Conservation (phyloP, 2,329 filamentous ascomycete genomes). For the Claviceps sp. region DNA sequence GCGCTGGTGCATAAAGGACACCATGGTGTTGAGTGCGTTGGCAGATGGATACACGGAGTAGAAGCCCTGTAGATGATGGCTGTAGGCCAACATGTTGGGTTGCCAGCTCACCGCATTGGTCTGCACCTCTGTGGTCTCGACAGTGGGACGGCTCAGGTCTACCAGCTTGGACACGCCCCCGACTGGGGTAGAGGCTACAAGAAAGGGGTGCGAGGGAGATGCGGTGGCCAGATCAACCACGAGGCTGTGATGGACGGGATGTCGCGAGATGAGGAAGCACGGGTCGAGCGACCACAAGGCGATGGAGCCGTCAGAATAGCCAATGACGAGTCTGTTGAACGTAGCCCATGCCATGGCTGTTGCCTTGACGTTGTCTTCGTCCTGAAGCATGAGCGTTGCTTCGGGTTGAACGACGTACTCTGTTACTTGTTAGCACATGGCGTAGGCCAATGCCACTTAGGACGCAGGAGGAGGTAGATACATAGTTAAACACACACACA, state of each 20-base stretch:
- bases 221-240: conserved; percentile 42
- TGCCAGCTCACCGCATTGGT: conserved; percentile 37
- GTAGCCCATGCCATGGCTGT: conserved; percentile 43
- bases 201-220: conserved; percentile 42
- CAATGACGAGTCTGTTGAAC: conserved; percentile 40
- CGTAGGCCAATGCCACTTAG: not conserved
- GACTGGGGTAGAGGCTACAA: conserved; percentile 41
- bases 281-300: conserved; percentile 43
- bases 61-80: conserved; percentile 42
- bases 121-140: conserved; percentile 39
- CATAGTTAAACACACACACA: too few relatives aligned
- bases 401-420: not conserved
- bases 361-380: conserved; percentile 34
- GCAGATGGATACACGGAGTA: conserved; percentile 38
- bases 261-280: conserved; percentile 32
- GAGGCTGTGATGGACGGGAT: conserved; percentile 38
- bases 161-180: conserved; percentile 39
- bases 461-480: too few relatives aligned
- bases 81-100: conserved; percentile 39
- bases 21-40: conserved; percentile 36
- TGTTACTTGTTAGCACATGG: not conserved
- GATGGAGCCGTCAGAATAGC: conserved; percentile 43
- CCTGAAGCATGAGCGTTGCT: conserved; percentile 28
- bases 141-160: conserved; percentile 38
- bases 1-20: conserved; percentile 39